Evolutionary conservation across 2,329 filamentous ascomycete genomes (phyloP).

Genomic region (Neonectria hederae): DNA sequence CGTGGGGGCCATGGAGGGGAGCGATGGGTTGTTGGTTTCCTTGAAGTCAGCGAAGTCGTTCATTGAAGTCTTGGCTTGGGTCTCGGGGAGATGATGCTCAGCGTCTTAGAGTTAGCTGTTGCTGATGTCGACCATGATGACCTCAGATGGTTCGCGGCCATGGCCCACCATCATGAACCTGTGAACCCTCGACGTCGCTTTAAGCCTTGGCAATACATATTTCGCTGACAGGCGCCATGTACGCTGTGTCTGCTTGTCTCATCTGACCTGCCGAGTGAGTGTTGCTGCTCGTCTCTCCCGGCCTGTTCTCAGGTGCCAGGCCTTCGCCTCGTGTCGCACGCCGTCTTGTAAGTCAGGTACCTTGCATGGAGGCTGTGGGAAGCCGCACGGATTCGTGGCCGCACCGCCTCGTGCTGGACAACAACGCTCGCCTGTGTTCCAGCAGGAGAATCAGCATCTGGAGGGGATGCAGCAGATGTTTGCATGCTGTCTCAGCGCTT

Average conservation of each 20-base stretch:
- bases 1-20: slow-evolving; percentile 24
- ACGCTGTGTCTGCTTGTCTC: background rate
- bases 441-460: background rate
- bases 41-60: background rate
- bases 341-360: slow-evolving; percentile 11
- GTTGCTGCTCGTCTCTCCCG: background rate
- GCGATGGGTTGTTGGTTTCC: background rate
- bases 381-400: slow-evolving; percentile 8
- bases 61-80: background rate
- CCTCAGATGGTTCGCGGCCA: background rate
- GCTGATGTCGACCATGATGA: background rate
- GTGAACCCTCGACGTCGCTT: background rate
- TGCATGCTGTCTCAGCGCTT: background rate
- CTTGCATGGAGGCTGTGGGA: slow-evolving; percentile 17
- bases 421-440: slow-evolving; percentile 5
- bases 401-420: slow-evolving; percentile 9
- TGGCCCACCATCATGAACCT: background rate
- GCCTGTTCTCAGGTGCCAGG: background rate
- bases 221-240: slow-evolving; percentile 4
- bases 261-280: background rate
- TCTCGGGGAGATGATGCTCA: background rate
- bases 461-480: background rate
- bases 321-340: background rate
- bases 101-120: background rate
- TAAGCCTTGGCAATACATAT: background rate